A percentile compares a stretch with the other conserved stretches of the same genome.
Conservation (phyloP, 2,329 filamentous ascomycete species). For the Ophiocordyceps polyrhachis-furcata region DNA sequence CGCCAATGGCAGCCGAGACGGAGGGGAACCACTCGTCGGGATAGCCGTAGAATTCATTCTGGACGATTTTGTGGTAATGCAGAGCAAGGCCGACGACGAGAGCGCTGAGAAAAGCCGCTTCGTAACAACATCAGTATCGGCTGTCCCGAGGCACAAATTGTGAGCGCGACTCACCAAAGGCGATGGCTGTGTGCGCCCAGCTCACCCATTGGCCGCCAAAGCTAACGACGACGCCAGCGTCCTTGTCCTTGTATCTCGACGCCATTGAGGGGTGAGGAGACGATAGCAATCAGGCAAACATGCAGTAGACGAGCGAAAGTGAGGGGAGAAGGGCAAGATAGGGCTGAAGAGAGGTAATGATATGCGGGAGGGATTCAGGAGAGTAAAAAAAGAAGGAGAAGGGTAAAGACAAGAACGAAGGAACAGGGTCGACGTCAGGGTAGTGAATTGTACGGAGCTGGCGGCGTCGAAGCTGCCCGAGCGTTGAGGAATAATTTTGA, state of each 20-base stretch:
- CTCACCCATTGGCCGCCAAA: constrained; percentile 84
- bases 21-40: constrained; percentile 94
- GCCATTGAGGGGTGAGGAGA: constrained; percentile 13
- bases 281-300: constrained; percentile 9
- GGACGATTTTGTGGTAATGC: constrained; percentile 92
- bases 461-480: background rate
- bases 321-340: no score
- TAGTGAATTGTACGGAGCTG: background rate
- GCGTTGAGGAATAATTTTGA: background rate
- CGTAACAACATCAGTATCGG: background rate
- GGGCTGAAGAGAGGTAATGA: no score
- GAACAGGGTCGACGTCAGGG: background rate
- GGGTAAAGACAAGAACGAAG: background rate
- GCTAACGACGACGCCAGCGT: constrained; percentile 36
- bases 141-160: background rate
- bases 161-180: constrained; percentile 46
- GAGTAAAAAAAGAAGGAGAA: background rate
- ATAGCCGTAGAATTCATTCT: constrained; percentile 92
- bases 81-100: constrained; percentile 62
- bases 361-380: background rate
- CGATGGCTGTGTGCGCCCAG: constrained; percentile 67
- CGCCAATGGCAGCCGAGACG: constrained; percentile 90
- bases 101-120: constrained; percentile 73
- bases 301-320: constrained; percentile 12
- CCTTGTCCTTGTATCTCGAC: constrained; percentile 44